A percentile compares a stretch with the other conserved stretches of the same genome.
Conservation (phyloP, 768 basidiomycete genomes). For the Trametes sanguinea region DNA sequence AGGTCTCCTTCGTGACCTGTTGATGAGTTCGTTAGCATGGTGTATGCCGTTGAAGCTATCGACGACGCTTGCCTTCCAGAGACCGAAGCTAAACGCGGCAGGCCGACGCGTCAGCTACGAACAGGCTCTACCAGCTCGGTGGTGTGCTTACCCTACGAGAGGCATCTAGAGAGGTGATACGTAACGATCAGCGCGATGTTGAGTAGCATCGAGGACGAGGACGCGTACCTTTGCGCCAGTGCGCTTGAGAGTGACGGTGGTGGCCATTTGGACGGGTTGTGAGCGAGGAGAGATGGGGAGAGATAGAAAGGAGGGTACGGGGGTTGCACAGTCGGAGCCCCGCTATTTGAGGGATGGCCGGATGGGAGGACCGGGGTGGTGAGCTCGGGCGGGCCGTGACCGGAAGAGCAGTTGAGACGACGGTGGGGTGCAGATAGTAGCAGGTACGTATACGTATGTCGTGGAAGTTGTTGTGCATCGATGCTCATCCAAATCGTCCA, state of each 20-base stretch:
- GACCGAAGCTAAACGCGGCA: conserved; percentile 51
- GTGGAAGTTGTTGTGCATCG: background rate
- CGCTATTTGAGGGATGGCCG: conserved; percentile 14
- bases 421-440: background rate
- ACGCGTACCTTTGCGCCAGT: conserved; percentile 57
- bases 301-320: conserved; percentile 14
- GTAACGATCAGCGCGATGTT: background rate
- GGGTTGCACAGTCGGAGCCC: conserved; percentile 3
- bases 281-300: conserved; percentile 14
- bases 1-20: conserved; percentile 59
- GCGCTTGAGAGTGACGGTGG: conserved; percentile 52
- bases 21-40: background rate
- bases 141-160: conserved; percentile 57
- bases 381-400: background rate
- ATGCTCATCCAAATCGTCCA: conserved; percentile 17
- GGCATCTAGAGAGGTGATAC: conserved; percentile 53
- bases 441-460: background rate
- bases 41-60: no score
- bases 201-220: background rate
- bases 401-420: background rate
- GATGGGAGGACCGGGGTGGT: conserved; percentile 2
- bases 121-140: background rate
- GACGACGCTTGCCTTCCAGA: conserved; percentile 59
- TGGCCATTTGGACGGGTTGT: conserved; percentile 44
- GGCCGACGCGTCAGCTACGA: background rate